Conservation (phyloP, 1,139 yeast species). For the Saccharomycopsis phalli region DNA sequence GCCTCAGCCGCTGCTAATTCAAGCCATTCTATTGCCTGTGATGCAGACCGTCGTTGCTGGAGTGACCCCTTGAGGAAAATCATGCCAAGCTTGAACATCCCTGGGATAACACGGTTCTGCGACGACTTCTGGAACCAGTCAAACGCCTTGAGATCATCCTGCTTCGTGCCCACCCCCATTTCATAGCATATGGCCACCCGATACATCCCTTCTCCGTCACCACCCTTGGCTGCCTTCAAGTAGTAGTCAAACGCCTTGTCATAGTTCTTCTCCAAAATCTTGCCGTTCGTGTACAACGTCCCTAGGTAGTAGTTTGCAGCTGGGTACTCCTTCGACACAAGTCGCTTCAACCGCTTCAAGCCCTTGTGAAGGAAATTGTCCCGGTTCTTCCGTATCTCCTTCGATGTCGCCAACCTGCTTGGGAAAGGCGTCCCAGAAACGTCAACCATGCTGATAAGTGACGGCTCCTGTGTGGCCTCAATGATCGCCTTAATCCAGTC, state of each 20-base stretch:
- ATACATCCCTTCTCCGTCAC: conserved; percentile 52
- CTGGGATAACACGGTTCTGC: conserved; percentile 42
- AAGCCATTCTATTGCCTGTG: conserved; percentile 48
- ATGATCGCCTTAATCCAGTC: conserved; percentile 42
- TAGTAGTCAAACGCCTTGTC: conserved; percentile 52
- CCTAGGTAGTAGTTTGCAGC: conserved; percentile 51
- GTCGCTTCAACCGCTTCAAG: conserved; percentile 46
- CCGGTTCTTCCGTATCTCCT: conserved; percentile 41
- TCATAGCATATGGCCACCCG: conserved; percentile 63
- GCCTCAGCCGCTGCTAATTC: conserved; percentile 43
- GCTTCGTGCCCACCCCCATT: conserved; percentile 49
- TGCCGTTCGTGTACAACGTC: conserved; percentile 48
- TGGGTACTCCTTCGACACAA: conserved; percentile 36
- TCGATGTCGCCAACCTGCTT: conserved; percentile 31
- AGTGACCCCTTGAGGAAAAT: conserved; percentile 45
- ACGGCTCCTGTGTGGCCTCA: conserved; percentile 34
- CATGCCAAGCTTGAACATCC: conserved; percentile 67
- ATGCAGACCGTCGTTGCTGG: conserved; percentile 35
- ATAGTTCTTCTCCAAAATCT: conserved; percentile 47
- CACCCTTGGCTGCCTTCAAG: conserved; percentile 44
- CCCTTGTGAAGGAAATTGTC: conserved; percentile 50
- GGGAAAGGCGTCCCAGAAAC: conserved; percentile 36
- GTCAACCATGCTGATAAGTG: conserved; percentile 34
- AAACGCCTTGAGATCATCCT: conserved; percentile 38
- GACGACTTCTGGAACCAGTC: conserved; percentile 52